phyloP scores from a whole-genome alignment of 73 alveolate species.

The Tetrahymena thermophila region DNA sequence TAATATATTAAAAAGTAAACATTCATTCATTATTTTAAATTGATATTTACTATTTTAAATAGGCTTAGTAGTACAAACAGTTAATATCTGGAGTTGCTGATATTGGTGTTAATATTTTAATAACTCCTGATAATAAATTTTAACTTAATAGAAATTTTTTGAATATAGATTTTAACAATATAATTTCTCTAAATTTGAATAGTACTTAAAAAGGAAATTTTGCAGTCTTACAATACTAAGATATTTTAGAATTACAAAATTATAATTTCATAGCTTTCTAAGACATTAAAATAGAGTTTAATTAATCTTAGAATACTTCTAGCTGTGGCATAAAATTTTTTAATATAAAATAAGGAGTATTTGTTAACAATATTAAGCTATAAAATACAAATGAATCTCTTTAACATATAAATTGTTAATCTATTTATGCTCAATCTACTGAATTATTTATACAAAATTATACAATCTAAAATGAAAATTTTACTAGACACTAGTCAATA shows the following conservation, averaged over 20 bases:
- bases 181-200: neutral
- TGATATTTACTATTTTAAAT: too few relatives aligned
- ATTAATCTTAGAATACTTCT: neutral
- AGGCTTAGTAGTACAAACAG: neutral
- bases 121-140: neutral
- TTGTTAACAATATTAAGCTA: neutral
- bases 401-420: neutral
- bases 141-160: neutral
- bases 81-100: neutral
- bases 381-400: neutral
- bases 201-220: neutral
- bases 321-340: neutral
- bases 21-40: too few relatives aligned
- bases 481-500: neutral
- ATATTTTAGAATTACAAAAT: neutral
- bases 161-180: neutral
- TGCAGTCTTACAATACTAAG: neutral
- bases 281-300: neutral
- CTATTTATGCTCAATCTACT: neutral
- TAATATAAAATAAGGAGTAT: neutral
- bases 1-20: too few relatives aligned
- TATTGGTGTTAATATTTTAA: neutral
- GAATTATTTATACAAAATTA: too few relatives aligned
- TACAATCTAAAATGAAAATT: neutral
- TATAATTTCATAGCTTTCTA: neutral